These are phyloP conservation scores for Eragrostis nindensis DNA, from an alignment of 176 grass and related monocot genomes.

Conservation along the genomic window DNA sequence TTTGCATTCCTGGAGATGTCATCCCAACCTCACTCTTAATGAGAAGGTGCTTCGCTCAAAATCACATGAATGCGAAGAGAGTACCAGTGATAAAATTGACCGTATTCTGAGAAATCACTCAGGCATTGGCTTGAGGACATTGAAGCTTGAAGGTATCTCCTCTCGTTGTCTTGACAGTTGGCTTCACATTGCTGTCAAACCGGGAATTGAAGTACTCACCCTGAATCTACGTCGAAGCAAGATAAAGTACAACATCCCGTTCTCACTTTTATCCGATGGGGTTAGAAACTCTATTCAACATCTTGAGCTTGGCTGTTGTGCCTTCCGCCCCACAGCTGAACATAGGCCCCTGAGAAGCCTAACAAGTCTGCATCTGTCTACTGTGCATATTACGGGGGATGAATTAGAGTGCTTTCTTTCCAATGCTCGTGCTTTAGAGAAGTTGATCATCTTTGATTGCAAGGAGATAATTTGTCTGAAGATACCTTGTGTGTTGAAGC, in stretches of 20 bases:
- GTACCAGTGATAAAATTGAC: neutral
- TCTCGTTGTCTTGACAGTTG: neutral
- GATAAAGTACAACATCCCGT: slow-evolving; percentile 21
- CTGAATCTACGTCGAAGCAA: no score
- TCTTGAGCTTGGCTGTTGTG: neutral
- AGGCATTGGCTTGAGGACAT: neutral
- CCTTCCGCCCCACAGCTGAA: neutral
- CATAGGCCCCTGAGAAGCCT: neutral
- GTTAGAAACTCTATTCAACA: neutral
- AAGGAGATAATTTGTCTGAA: neutral
- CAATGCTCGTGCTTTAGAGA: neutral
- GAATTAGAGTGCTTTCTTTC: no score
- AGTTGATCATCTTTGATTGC: neutral
- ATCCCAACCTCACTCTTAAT: no score
- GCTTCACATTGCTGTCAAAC: neutral
- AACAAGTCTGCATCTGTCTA: no score
- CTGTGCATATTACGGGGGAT: no score
- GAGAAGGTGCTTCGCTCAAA: neutral
- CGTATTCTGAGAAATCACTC: slow-evolving; percentile 6
- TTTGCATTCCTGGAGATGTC: neutral
- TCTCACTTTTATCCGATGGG: slow-evolving; percentile 1
- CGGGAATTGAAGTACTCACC: slow-evolving; percentile 18
- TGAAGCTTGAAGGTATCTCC: neutral
- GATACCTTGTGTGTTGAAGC: no score
- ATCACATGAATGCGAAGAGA: neutral